Percentiles rank a stretch among this genome's conserved stretches.
phyloP scores from a whole-genome alignment of 2,329 filamentous ascomycete genomes.

The Cordyceps tenuipes region DNA sequence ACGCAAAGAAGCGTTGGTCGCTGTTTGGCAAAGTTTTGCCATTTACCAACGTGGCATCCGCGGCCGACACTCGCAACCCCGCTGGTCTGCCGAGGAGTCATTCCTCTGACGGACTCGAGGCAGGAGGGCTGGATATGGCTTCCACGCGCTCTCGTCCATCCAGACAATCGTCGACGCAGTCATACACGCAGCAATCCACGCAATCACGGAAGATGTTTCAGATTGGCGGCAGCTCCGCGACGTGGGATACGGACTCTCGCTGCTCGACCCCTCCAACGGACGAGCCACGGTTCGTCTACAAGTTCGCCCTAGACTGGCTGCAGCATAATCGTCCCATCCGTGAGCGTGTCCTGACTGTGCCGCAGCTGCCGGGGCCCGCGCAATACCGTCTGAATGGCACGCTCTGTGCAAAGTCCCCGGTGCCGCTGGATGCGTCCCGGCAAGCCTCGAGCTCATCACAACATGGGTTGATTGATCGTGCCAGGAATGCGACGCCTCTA shows the following conservation, averaged over 20 bases:
- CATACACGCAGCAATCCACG: slow-evolving; percentile 17
- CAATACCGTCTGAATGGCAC: slow-evolving; percentile 49
- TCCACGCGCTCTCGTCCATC: slow-evolving; percentile 29
- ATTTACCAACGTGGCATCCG: slow-evolving; percentile 20
- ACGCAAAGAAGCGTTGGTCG: slow-evolving; percentile 53
- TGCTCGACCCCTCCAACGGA: slow-evolving; percentile 47
- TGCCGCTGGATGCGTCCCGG: slow-evolving; percentile 21
- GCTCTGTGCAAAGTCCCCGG: slow-evolving; percentile 22
- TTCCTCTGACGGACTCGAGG: slow-evolving; percentile 37
- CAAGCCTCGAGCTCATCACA: slow-evolving; percentile 34
- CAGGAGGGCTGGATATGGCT: slow-evolving; percentile 41
- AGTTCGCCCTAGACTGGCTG: slow-evolving; percentile 64
- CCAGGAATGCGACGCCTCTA: slow-evolving; percentile 35
- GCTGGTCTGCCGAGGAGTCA: slow-evolving; percentile 16
- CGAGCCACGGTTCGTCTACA: slow-evolving; percentile 58
- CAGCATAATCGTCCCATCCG: slow-evolving; percentile 45
- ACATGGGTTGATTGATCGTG: slow-evolving; percentile 1
- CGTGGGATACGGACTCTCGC: slow-evolving; percentile 45
- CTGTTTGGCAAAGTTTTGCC: slow-evolving; percentile 55
- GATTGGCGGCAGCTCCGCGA: slow-evolving; percentile 24
- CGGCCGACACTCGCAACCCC: slow-evolving; percentile 6
- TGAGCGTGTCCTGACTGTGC: slow-evolving; percentile 56
- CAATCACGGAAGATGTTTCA: slow-evolving; percentile 30
- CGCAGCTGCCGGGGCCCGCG: slow-evolving; percentile 61
- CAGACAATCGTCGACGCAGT: slow-evolving; percentile 21